phyloP scores from a whole-genome alignment of 129 eudicot genomes.

The Arctium minus region DNA sequence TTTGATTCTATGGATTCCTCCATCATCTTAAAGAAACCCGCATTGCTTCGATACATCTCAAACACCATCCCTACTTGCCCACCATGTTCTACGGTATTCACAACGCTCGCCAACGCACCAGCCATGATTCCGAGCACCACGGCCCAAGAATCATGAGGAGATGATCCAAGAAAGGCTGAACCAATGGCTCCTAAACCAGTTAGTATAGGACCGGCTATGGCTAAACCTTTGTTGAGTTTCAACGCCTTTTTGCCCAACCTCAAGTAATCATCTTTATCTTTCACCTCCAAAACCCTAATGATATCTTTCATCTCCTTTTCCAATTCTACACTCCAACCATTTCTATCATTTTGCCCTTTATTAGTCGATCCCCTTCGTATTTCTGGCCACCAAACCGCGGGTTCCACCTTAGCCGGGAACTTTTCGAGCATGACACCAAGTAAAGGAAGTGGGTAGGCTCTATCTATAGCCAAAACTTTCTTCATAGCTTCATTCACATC shows the following conservation, averaged over 20 bases:
- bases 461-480: constrained; percentile 61
- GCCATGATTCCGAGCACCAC: constrained; percentile 51
- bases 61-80: constrained; percentile 96
- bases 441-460: constrained; percentile 83
- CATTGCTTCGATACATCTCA: constrained; percentile 81
- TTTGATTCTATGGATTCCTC: constrained; percentile 50
- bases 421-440: constrained; percentile 87
- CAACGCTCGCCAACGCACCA: constrained; percentile 58
- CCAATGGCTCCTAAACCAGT: constrained; percentile 68
- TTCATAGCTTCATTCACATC: constrained; percentile 52
- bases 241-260: constrained; percentile 57
- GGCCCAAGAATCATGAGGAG: constrained; percentile 44
- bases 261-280: constrained; percentile 62
- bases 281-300: constrained; percentile 28
- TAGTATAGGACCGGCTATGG: constrained; percentile 50
- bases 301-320: constrained; percentile 68
- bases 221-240: constrained; percentile 54
- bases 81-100: constrained; percentile 70
- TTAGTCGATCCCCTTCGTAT: background rate
- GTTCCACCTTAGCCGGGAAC: constrained; percentile 50
- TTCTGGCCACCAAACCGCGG: constrained; percentile 82
- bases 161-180: constrained; percentile 29
- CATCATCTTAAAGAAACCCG: constrained; percentile 69
- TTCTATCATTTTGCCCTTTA: background rate
- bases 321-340: constrained; percentile 52